phyloP scores from a whole-genome alignment of 2,329 filamentous ascomycete genomes.

The Aspergillus floridensis region DNA sequence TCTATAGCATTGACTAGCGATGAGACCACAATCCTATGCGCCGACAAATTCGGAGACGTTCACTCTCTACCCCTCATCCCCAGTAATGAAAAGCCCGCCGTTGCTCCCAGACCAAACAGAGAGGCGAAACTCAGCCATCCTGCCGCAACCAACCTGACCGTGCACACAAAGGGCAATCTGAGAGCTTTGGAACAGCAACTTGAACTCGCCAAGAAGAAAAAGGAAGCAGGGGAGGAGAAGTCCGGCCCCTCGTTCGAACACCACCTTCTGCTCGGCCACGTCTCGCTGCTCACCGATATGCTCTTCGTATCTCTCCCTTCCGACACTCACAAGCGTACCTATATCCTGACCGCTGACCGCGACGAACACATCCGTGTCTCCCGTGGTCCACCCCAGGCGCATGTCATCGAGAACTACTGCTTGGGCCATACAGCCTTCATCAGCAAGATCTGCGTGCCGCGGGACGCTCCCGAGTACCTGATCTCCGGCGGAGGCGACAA shows the following conservation, averaged over 20 bases:
- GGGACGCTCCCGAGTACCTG: slow-evolving; percentile 58
- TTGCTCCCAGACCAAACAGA: slow-evolving; percentile 31
- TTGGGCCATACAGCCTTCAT: slow-evolving; percentile 86
- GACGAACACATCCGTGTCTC: slow-evolving; percentile 88
- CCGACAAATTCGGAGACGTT: slow-evolving; percentile 96
- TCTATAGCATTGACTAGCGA: slow-evolving; percentile 69
- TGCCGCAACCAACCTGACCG: slow-evolving; percentile 57
- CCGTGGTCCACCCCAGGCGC: slow-evolving; percentile 73
- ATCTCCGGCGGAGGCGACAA: slow-evolving; percentile 86
- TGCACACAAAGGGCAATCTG: slow-evolving; percentile 61
- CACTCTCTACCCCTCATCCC: slow-evolving; percentile 76
- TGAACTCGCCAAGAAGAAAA: slow-evolving; percentile 44
- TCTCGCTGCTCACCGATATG: slow-evolving; percentile 87
- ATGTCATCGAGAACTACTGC: slow-evolving; percentile 87
- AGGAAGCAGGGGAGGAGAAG: slow-evolving; percentile 42
- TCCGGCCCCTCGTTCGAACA: slow-evolving; percentile 63
- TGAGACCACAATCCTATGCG: slow-evolving; percentile 70
- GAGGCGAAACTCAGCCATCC: slow-evolving; percentile 46
- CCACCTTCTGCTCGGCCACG: slow-evolving; percentile 81
- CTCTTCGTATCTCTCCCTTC: slow-evolving; percentile 48
- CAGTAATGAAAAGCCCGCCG: slow-evolving; percentile 30
- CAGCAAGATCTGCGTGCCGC: slow-evolving; percentile 68
- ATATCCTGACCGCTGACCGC: slow-evolving; percentile 66
- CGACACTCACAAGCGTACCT: slow-evolving; percentile 49
- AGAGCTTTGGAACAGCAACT: slow-evolving; percentile 57